Conservation (phyloP, 2,329 filamentous ascomycete species). For the Alternaria rosae region DNA sequence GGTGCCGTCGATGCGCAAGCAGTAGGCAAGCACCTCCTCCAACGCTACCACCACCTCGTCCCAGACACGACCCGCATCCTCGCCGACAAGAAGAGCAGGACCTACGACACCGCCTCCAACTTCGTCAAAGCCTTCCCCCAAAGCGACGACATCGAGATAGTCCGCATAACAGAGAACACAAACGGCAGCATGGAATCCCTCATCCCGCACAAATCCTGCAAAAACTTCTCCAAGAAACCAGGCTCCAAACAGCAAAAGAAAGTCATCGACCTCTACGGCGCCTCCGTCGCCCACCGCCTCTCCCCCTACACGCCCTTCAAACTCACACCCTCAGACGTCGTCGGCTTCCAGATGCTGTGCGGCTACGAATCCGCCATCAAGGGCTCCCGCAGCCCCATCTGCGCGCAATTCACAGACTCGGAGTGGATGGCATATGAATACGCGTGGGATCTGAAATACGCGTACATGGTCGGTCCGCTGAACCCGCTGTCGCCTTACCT, state of each 20-base stretch:
- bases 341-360: slow-evolving; percentile 70
- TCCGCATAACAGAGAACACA: slow-evolving; percentile 40
- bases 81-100: slow-evolving; percentile 48
- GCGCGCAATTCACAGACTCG: slow-evolving; percentile 63
- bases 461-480: slow-evolving; percentile 71
- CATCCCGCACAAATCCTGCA: slow-evolving; percentile 47
- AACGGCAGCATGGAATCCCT: slow-evolving; percentile 40
- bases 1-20: slow-evolving; percentile 61
- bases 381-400: slow-evolving; percentile 65
- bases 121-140: slow-evolving; percentile 41
- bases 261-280: slow-evolving; percentile 40
- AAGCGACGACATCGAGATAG: slow-evolving; percentile 40
- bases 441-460: slow-evolving; percentile 67
- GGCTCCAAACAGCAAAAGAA: slow-evolving; percentile 39
- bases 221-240: slow-evolving; percentile 43
- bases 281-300: slow-evolving; percentile 34
- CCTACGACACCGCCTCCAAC: slow-evolving; percentile 44
- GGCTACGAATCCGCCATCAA: slow-evolving; percentile 70
- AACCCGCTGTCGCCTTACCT: slow-evolving; percentile 63
- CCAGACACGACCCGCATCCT: slow-evolving; percentile 47
- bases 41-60: slow-evolving; percentile 61
- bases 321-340: slow-evolving; percentile 67
- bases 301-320: slow-evolving; percentile 57
- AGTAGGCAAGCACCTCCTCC: slow-evolving; percentile 66
- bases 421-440: slow-evolving; percentile 73